Evolutionary conservation across 2,329 filamentous ascomycete genomes (phyloP).

Genomic region (Coniochaeta sp.): DNA sequence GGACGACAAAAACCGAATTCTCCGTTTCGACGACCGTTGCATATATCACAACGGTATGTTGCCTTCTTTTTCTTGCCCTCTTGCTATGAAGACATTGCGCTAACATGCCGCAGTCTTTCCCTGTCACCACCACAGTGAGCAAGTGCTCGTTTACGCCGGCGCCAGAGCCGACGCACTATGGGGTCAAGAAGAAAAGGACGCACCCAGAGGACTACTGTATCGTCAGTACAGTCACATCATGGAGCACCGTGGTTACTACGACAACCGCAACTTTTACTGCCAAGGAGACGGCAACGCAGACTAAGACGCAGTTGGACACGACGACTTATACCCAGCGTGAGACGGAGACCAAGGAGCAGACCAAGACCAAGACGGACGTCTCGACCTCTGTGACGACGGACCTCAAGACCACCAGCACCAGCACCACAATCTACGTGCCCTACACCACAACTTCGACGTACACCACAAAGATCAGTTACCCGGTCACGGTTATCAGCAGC

Average conservation of each 20-base stretch:
- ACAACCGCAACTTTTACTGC: too few species aligned
- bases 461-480: slow-evolving; percentile 5
- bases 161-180: not conserved
- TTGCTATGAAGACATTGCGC: too few species aligned
- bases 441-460: slow-evolving; percentile 4
- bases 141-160: slow-evolving; percentile 6
- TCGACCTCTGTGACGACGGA: slow-evolving; percentile 10
- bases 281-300: not conserved
- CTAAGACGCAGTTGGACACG: not conserved
- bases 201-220: slow-evolving; percentile 1
- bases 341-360: not conserved
- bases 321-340: not conserved
- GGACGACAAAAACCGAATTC: slow-evolving; percentile 7
- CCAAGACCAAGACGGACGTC: not conserved
- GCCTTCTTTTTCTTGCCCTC: not conserved
- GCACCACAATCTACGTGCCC: not conserved
- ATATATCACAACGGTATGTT: slow-evolving; percentile 8
- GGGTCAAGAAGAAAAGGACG: not conserved
- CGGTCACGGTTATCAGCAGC: slow-evolving; percentile 9
- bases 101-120: slow-evolving; percentile 8
- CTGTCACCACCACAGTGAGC: slow-evolving; percentile 8
- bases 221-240: slow-evolving; percentile 1
- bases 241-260: not conserved
- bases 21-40: slow-evolving; percentile 5
- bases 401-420: not conserved